Evolutionary conservation across 345 rosid genomes (phyloP), one percentile per base, ranked within the genome.

Genomic region (Eucalyptus globulus): DNA sequence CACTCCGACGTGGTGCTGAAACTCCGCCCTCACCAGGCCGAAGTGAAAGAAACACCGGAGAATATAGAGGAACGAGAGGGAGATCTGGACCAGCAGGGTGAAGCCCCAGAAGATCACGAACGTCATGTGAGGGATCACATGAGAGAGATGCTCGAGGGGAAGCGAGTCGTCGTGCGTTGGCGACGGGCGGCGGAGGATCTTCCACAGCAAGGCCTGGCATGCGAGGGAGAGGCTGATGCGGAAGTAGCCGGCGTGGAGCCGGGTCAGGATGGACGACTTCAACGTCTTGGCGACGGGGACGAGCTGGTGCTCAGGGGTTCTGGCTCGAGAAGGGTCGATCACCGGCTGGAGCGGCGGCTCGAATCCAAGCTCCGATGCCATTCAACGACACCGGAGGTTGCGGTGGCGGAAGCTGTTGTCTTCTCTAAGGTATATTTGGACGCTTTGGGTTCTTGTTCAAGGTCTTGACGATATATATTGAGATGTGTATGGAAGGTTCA

Each of bases 171-270:
- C 87, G 22, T n/a, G 76, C 13, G 90, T 40, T 5, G 22, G 44
- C 16, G 49, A 47, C 22, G 90, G 87, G 14, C 14, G 67, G 26
- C 76, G 89, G 40, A 94, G 83, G 49, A 88, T 89, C 51, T 92
- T 94, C 93, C 93, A 91, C 11, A 93, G 87, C n/a, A 94, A 86
- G 34, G 95, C 95, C 80, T 94, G 94, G 91, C 92, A 86, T 3
- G 91, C 91, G 4, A 92, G 88, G 13, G 94, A 94, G 9, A 93
- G 87, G 89, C 91, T 92, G 50, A 94, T 91, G 87, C 95, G 90
- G 45, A 93, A 94, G 88, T 92, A 93, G 27, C 94, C 94, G 4
- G 94, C 94, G 31, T 94, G 95, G 58, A 92, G 90, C 67, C 90
- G 65, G 21, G 90, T 90, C 81, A 93, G 88, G 86, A 92, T 72